These are phyloP conservation scores for Saposhnikovia divaricata DNA, from an alignment of 129 eudicot species.

Conservation along the genomic window DNA sequence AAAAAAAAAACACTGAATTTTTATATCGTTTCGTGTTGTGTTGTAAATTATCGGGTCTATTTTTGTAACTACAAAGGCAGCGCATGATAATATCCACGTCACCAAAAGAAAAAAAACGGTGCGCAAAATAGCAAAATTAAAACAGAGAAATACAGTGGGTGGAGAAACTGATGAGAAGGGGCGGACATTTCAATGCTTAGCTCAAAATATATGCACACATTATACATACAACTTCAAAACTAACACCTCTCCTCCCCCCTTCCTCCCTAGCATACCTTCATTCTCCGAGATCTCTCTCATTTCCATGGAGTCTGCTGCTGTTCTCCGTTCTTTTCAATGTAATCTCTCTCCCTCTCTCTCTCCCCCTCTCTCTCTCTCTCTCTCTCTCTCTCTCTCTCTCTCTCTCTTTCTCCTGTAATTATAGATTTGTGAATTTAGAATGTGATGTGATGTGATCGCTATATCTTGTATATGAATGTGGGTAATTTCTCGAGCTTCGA, in stretches of 20 bases:
- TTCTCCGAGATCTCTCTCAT: background rate
- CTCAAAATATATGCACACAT: background rate
- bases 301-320: slow-evolving; percentile 74
- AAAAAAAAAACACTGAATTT: too few species aligned
- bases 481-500: background rate
- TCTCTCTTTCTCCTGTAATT: background rate
- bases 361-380: background rate
- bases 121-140: slow-evolving; percentile 9
- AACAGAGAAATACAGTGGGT: slow-evolving; percentile 28
- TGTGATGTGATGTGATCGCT: background rate
- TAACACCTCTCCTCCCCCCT: background rate
- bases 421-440: background rate
- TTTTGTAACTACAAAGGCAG: too few species aligned
- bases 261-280: background rate
- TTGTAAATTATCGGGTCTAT: too few species aligned
- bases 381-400: background rate
- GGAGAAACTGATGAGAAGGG: slow-evolving; percentile 60
- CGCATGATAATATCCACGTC: background rate
- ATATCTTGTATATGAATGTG: background rate
- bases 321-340: slow-evolving; percentile 64
- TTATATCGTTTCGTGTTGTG: too few species aligned
- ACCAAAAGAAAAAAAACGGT: background rate
- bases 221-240: background rate
- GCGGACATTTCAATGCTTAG: slow-evolving; percentile 65
- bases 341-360: slow-evolving; percentile 4